Conservation (phyloP, 441 rosid species). For the Pelargonium citronellum region DNA sequence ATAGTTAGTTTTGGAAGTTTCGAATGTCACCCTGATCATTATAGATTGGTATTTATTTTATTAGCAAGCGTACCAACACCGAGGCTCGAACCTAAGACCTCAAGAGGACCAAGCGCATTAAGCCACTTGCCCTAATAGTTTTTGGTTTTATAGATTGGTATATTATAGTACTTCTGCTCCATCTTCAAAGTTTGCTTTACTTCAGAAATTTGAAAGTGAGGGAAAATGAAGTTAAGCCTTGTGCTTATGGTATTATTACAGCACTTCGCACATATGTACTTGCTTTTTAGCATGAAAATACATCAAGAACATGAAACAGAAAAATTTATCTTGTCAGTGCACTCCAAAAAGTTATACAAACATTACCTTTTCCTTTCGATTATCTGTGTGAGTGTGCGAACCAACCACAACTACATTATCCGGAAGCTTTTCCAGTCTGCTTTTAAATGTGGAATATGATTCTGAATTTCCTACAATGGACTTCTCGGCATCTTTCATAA, state of each 20-base stretch:
- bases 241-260: background rate
- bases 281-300: background rate
- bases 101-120: no score
- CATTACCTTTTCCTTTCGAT: slow-evolving; percentile 86
- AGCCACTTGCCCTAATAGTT: no score
- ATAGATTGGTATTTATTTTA: no score
- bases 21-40: no score
- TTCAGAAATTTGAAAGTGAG: background rate
- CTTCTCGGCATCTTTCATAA: slow-evolving; percentile 89
- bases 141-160: no score
- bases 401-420: slow-evolving; percentile 73
- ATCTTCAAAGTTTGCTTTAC: background rate
- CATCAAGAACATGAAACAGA: background rate
- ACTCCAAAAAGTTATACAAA: background rate
- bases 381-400: slow-evolving; percentile 82
- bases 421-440: slow-evolving; percentile 76
- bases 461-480: slow-evolving; percentile 75
- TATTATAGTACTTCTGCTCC: background rate
- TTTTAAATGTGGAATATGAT: slow-evolving; percentile 51
- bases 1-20: no score
- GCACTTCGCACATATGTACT: background rate
- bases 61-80: no score
- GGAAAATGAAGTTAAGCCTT: background rate
- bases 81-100: no score
- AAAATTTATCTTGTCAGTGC: background rate